Conservation (phyloP, 495 filamentous ascomycete species). For the Margaritispora aquatica region DNA sequence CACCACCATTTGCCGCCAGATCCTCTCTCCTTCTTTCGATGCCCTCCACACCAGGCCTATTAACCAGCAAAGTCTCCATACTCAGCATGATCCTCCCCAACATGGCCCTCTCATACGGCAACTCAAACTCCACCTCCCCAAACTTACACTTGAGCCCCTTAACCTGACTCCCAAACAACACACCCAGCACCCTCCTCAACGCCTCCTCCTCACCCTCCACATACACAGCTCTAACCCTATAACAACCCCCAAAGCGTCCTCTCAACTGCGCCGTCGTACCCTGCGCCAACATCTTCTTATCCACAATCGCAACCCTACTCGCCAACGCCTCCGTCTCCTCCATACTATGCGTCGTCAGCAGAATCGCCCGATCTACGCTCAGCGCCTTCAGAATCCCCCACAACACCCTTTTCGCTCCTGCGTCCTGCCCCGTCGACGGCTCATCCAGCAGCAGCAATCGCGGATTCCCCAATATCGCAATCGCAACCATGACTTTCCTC, state of each 20-base stretch:
- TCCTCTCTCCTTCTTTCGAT: background rate
- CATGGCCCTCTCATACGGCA: slow-evolving; percentile 16
- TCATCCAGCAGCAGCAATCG: slow-evolving; percentile 42
- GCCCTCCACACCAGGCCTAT: slow-evolving; percentile 2
- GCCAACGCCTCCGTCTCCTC: slow-evolving; percentile 48
- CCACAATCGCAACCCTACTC: slow-evolving; percentile 41
- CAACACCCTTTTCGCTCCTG: slow-evolving; percentile 40
- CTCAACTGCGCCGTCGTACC: slow-evolving; percentile 35
- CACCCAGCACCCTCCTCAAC: slow-evolving; percentile 5
- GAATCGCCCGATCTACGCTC: slow-evolving; percentile 28
- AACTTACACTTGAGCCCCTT: background rate
- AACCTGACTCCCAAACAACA: background rate
- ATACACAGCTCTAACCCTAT: slow-evolving; percentile 30
- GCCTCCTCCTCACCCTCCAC: background rate
- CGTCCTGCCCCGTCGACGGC: slow-evolving; percentile 40
- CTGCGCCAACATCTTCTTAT: slow-evolving; percentile 37
- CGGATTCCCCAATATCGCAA: slow-evolving; percentile 37
- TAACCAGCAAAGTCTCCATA: slow-evolving; percentile 20
- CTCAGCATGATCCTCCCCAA: slow-evolving; percentile 19
- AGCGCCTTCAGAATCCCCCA: slow-evolving; percentile 34
- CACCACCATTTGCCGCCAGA: too few species aligned
- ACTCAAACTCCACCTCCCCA: slow-evolving; percentile 13
- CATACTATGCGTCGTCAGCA: slow-evolving; percentile 44
- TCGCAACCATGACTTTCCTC: slow-evolving; percentile 42
- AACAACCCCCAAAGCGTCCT: slow-evolving; percentile 33